These are phyloP conservation scores for Galerina marginata DNA, from an alignment of 768 basidiomycete genomes.

Conservation along the genomic window DNA sequence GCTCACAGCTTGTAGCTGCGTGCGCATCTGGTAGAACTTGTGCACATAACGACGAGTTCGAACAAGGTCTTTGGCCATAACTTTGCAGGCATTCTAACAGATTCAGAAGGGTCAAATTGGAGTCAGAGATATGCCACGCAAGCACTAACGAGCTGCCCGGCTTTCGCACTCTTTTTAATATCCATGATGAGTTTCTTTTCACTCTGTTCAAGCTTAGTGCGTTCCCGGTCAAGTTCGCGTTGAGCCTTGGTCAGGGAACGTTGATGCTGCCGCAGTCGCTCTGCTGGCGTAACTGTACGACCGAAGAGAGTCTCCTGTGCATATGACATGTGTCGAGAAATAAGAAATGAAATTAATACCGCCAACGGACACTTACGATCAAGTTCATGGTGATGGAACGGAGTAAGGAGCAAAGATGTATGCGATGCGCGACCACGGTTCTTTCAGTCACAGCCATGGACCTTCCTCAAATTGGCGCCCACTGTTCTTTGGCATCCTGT, in stretches of 20 bases:
- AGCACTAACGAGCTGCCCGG: constrained; percentile 84
- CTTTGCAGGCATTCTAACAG: constrained; percentile 93
- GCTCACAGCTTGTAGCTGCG: constrained; percentile 95
- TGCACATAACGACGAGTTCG: constrained; percentile 94
- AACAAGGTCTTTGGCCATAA: constrained; percentile 99
- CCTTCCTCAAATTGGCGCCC: constrained; percentile 62
- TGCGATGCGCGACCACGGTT: background rate
- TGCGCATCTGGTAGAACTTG: constrained; percentile 99
- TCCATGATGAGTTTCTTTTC: constrained; percentile 97
- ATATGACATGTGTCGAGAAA: background rate
- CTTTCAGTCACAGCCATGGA: constrained; percentile 24
- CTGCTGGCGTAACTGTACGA: constrained; percentile 92
- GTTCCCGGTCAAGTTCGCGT: constrained; percentile 96
- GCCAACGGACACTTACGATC: constrained; percentile 55
- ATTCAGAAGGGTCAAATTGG: constrained; percentile 12
- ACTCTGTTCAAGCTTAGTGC: constrained; percentile 89
- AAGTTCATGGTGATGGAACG: constrained; percentile 67
- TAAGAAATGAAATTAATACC: background rate
- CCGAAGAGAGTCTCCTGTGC: constrained; percentile 93
- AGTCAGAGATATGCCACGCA: background rate
- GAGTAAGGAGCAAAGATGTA: constrained; percentile 12
- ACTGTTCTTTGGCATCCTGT: constrained; percentile 68
- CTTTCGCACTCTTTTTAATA: constrained; percentile 96
- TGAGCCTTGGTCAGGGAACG: constrained; percentile 95
- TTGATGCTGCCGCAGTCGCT: constrained; percentile 96